phyloP scores from a whole-genome alignment of 257 asterid genomes.

The Capsicum rhomboideum region DNA sequence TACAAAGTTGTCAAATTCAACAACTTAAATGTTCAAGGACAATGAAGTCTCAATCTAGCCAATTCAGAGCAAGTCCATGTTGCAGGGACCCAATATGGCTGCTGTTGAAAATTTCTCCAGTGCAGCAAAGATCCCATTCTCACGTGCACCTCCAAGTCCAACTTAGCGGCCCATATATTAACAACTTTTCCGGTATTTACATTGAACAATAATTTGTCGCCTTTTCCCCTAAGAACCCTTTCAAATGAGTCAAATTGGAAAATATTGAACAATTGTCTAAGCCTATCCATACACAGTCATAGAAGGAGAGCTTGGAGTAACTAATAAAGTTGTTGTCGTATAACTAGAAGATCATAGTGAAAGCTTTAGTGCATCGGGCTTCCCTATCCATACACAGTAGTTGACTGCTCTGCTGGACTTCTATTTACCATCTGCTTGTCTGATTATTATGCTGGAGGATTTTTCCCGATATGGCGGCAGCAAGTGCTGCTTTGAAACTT shows the following conservation, averaged over 20 bases:
- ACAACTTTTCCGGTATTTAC: not conserved
- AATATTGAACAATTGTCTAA: not conserved
- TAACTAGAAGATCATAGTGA: too few relatives aligned
- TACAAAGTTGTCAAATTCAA: not conserved
- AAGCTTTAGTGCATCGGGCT: too few relatives aligned
- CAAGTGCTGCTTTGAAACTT: conserved; percentile 74
- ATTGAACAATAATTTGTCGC: not conserved
- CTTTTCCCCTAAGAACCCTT: not conserved
- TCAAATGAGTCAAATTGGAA: not conserved
- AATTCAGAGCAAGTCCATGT: not conserved
- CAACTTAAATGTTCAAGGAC: not conserved
- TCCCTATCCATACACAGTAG: too few relatives aligned
- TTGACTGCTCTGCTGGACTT: not conserved
- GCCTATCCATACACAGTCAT: too few relatives aligned
- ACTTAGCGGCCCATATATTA: not conserved
- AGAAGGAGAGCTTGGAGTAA: too few relatives aligned
- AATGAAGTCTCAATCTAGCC: not conserved
- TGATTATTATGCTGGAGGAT: conserved; percentile 34
- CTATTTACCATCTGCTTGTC: not conserved
- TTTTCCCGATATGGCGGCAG: conserved; percentile 94
- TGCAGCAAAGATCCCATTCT: not conserved
- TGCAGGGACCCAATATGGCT: not conserved
- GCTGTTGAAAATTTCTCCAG: not conserved
- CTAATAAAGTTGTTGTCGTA: too few relatives aligned
- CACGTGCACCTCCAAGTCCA: conserved; percentile 4